Base-by-base conservation (phyloP, 176 grass and related monocot genomes). In the Cocos nucifera region DNA sequence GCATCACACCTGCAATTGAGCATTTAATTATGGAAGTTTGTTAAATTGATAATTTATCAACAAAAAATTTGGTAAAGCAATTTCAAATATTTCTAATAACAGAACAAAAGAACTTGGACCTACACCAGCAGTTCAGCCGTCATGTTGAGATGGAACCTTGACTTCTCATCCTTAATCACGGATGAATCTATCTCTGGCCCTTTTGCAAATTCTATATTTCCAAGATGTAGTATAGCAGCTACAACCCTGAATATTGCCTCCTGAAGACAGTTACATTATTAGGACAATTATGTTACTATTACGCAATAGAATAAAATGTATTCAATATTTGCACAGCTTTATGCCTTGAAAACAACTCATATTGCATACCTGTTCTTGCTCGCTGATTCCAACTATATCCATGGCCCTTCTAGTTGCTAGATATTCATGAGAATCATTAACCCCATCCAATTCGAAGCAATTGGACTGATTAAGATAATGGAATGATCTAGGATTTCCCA, bases 381-480 rank as follows among this genome's bases (percentile, higher is more conserved):
- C 88, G 66, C 77, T 89, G 68, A 99, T 99, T 77, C 94, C 94
- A 83, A 99, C 88, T 83, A 99, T 83, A 20, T 99, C 94, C 94
- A 93, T 99, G 53, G 88, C 94, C 77, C 94, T 99, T 92, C 85
- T 82, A 80, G 76, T 99, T 70, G 94, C 94, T 75, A 99, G 71
- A 86, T 99, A 99, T 62, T 99, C 94, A 59, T 99, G 78, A 8
- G 88, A 82, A 16, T 99, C 94, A 92, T 99, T 82, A 69, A 99
- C 88, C 54, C 85, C 94, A 55, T 93, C 88, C 22, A 86, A 85
- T 74, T 93, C 78, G 74, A 99, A 86, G 76, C 94, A 99, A 59
- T 71, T 83, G 52, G 94, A 99, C 64, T 99, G 94, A 56, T 99
- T 99, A 27, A 99, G 76, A 65, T 99, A 99, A 75, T 99, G 94